Evolutionary conservation across 257 asterid species (phyloP).

Genomic region (Capsicum chinense): DNA sequence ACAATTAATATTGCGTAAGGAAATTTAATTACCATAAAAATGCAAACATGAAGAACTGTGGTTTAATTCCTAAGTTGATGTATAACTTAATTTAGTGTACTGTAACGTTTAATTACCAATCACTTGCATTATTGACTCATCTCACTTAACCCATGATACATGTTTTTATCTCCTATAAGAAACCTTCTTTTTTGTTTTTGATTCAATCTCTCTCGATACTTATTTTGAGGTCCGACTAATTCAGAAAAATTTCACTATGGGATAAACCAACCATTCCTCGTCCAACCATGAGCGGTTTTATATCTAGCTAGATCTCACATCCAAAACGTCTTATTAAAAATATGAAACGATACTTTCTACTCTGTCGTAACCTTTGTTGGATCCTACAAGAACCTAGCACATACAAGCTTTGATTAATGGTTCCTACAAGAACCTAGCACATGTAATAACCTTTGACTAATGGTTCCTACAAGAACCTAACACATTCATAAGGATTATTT

Average conservation of each 20-base stretch:
- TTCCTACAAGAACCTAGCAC: neutral
- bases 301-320: too few relatives aligned
- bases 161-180: neutral
- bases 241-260: too few relatives aligned
- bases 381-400: neutral
- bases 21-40: neutral
- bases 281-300: neutral
- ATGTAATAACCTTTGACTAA: too few relatives aligned
- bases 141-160: neutral
- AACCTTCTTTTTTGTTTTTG: too few relatives aligned
- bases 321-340: too few relatives aligned
- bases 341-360: neutral
- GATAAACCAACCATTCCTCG: too few relatives aligned
- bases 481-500: neutral
- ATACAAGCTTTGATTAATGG: neutral
- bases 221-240: neutral
- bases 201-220: neutral
- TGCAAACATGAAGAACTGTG: conserved; percentile 15
- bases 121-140: neutral
- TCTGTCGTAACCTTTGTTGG: neutral
- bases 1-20: neutral
- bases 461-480: neutral
- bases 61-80: neutral
- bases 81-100: neutral
- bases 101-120: neutral